These are phyloP conservation scores for Exophiala sideris DNA, from an alignment of 2,329 filamentous ascomycete genomes.

Conservation along the genomic window DNA sequence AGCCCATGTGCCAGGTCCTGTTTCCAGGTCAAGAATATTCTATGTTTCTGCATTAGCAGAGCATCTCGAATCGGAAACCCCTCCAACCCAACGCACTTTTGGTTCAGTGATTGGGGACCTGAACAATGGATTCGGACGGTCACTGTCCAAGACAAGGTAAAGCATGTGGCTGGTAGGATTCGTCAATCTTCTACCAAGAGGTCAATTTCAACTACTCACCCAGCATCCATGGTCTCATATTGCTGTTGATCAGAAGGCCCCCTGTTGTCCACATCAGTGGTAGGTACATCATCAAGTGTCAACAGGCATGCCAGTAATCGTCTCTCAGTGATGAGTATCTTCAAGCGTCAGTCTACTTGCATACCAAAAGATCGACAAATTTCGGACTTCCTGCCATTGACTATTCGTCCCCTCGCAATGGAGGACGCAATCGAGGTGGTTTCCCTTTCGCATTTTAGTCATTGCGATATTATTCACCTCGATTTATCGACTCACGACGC, in stretches of 20 bases:
- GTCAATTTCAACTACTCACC: slow-evolving; percentile 2
- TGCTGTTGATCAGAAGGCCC: slow-evolving; percentile 21
- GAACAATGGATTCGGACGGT: slow-evolving; percentile 23
- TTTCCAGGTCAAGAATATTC: slow-evolving; percentile 29
- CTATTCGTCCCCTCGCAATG: slow-evolving; percentile 27
- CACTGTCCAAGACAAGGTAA: slow-evolving; percentile 22
- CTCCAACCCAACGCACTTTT: neutral
- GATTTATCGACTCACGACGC: slow-evolving; percentile 4
- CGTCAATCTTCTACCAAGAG: neutral
- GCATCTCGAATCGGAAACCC: neutral
- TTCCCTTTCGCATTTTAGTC: slow-evolving; percentile 19
- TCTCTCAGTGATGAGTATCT: slow-evolving; percentile 27
- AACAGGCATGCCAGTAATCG: slow-evolving; percentile 20
- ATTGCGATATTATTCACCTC: neutral
- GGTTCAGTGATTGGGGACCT: slow-evolving; percentile 14
- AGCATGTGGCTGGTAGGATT: slow-evolving; percentile 18
- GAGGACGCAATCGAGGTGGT: slow-evolving; percentile 30
- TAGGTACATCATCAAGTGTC: neutral
- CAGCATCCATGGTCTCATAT: slow-evolving; percentile 30
- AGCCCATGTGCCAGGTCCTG: slow-evolving; percentile 28
- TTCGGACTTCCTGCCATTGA: slow-evolving; percentile 27
- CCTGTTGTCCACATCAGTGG: neutral
- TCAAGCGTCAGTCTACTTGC: neutral
- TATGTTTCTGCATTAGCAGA: slow-evolving; percentile 1
- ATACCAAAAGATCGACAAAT: neutral